Evolutionary conservation across 306 rosid species (phyloP).

Genomic region (Lathyrus sativus): DNA sequence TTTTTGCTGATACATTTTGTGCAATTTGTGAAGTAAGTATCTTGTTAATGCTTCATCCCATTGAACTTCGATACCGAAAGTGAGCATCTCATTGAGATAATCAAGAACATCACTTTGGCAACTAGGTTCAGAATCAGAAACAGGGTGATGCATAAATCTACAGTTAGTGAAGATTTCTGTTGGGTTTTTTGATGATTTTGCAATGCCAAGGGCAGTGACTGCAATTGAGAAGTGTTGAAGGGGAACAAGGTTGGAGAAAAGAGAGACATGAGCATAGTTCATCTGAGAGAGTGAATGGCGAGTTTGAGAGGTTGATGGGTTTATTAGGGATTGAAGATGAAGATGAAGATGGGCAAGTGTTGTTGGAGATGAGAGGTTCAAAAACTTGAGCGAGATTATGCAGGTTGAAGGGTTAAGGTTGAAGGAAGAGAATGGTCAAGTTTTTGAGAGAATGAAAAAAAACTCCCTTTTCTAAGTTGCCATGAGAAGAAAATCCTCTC

Average conservation of each 20-base stretch:
- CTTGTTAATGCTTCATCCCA: conserved; percentile 68
- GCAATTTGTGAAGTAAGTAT: conserved; percentile 64
- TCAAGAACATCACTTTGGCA: conserved; percentile 69
- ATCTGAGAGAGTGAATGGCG: conserved; percentile 70
- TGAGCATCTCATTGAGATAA: conserved; percentile 51
- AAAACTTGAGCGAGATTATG: too few relatives aligned
- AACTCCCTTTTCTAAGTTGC: too few relatives aligned
- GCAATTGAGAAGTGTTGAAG: conserved; percentile 58
- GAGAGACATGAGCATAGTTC: conserved; percentile 66
- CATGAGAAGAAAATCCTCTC: too few relatives aligned
- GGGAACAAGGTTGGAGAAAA: conserved; percentile 62
- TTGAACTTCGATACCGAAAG: conserved; percentile 55
- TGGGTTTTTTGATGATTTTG: conserved; percentile 66
- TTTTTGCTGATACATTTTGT: conserved; percentile 44
- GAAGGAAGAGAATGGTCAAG: too few relatives aligned
- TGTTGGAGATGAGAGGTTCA: too few relatives aligned
- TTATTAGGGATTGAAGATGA: conserved; percentile 49
- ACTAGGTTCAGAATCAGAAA: conserved; percentile 40
- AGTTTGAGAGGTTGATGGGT: conserved; percentile 56
- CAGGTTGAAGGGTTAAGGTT: too few relatives aligned
- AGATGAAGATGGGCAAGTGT: conserved; percentile 44
- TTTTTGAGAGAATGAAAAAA: too few relatives aligned
- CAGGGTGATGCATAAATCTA: conserved; percentile 47
- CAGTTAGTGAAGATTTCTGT: conserved; percentile 52
- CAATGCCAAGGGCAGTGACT: conserved; percentile 79